These are phyloP conservation scores for Aspergillus caelatus DNA, from an alignment of 2,329 filamentous ascomycete genomes.

Conservation along the genomic window DNA sequence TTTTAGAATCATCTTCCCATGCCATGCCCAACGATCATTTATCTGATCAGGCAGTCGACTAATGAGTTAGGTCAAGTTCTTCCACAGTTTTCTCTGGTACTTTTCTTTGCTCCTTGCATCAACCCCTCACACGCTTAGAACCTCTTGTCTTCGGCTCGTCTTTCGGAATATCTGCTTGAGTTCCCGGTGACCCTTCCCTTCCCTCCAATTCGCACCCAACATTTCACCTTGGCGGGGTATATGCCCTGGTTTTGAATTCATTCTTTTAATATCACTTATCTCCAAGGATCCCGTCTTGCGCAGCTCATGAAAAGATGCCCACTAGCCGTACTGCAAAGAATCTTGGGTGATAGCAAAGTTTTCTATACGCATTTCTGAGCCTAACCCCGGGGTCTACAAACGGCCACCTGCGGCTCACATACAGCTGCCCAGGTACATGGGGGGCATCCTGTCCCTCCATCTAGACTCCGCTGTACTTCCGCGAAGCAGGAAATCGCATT, in stretches of 20 bases:
- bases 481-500: neutral
- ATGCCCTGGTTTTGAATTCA: neutral
- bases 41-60: slow-evolving; percentile 15
- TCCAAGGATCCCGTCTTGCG: neutral
- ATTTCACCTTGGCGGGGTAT: neutral
- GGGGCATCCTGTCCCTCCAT: neutral
- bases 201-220: neutral
- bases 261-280: neutral
- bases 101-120: slow-evolving; percentile 7
- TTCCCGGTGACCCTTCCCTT: neutral
- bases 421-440: neutral
- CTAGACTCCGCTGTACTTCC: neutral
- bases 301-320: neutral
- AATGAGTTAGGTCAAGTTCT: slow-evolving; percentile 4
- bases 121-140: neutral
- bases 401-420: neutral
- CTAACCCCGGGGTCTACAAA: neutral
- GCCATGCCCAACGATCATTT: slow-evolving; percentile 13
- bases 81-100: slow-evolving; percentile 1
- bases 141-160: slow-evolving; percentile 22
- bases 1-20: neutral
- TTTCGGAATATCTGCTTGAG: neutral
- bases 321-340: neutral
- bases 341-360: neutral
- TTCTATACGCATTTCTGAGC: neutral